A percentile compares a stretch with the other conserved stretches of the same genome.
phyloP scores from a whole-genome alignment of 2,329 filamentous ascomycete species.

The Phialophora verrucosa region DNA sequence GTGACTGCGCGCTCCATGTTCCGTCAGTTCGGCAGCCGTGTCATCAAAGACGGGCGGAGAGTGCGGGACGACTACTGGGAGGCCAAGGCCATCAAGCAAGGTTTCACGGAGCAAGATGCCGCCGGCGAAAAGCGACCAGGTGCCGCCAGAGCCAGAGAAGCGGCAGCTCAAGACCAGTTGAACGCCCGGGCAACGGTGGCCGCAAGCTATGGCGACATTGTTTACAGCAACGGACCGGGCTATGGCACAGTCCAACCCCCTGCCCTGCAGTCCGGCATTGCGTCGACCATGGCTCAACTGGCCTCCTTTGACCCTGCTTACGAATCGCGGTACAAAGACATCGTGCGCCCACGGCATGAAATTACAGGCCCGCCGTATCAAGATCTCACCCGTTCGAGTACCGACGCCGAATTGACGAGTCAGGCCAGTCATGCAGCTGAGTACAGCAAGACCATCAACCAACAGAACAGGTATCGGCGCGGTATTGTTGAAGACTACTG shows the following conservation, averaged over 20 bases:
- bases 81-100: constrained; percentile 93
- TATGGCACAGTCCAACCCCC: constrained; percentile 72
- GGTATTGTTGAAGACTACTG: constrained; percentile 83
- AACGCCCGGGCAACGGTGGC: constrained; percentile 60
- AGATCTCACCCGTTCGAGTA: constrained; percentile 79
- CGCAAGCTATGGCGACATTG: constrained; percentile 77
- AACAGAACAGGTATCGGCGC: constrained; percentile 77
- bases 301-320: constrained; percentile 85
- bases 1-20: constrained; percentile 99
- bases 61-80: constrained; percentile 99
- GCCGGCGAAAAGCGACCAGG: constrained; percentile 96
- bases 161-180: constrained; percentile 65
- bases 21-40: constrained; percentile 92
- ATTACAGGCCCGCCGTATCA: constrained; percentile 85
- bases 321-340: constrained; percentile 82
- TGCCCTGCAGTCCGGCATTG: constrained; percentile 73
- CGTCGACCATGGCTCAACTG: constrained; percentile 72
- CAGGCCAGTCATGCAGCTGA: constrained; percentile 89
- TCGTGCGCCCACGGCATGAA: constrained; percentile 86
- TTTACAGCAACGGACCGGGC: constrained; percentile 75
- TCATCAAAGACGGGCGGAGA: constrained; percentile 85
- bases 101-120: constrained; percentile 94
- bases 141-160: constrained; percentile 84
- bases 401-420: constrained; percentile 77
- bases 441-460: constrained; percentile 82